Percentiles rank a stretch among this genome's conserved stretches.
phyloP scores from a whole-genome alignment of 345 rosid species.

The Erysimum cheiranthoides region DNA sequence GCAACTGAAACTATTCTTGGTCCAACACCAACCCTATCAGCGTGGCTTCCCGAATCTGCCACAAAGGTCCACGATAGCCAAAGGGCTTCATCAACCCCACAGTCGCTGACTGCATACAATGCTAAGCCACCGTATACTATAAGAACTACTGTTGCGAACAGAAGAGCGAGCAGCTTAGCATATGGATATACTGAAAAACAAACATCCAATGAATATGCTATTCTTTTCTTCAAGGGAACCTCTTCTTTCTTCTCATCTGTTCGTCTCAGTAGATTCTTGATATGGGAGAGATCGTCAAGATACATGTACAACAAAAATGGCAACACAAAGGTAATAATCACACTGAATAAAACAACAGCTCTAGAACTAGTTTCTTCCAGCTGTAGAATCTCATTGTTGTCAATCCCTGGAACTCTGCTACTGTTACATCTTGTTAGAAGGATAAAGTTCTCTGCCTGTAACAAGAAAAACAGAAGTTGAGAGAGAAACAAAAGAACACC shows the following conservation, averaged over 20 bases:
- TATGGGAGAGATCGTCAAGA: constrained; percentile 68
- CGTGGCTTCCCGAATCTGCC: constrained; percentile 92
- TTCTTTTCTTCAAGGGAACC: constrained; percentile 83
- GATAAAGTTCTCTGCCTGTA: constrained; percentile 72
- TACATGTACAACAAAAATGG: constrained; percentile 75
- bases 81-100: constrained; percentile 82
- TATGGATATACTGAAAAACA: constrained; percentile 88
- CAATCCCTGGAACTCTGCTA: constrained; percentile 45
- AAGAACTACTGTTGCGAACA: constrained; percentile 78
- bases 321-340: constrained; percentile 57
- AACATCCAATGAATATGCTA: constrained; percentile 88
- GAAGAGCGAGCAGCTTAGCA: constrained; percentile 92
- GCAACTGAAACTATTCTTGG: constrained; percentile 87
- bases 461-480: constrained; percentile 18
- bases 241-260: constrained; percentile 64
- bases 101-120: constrained; percentile 79
- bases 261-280: constrained; percentile 59
- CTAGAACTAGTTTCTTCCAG: constrained; percentile 56
- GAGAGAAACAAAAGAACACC: neutral
- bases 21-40: constrained; percentile 80
- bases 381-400: constrained; percentile 44
- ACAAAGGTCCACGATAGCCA: constrained; percentile 96
- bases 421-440: constrained; percentile 54
- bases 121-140: constrained; percentile 88
- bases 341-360: constrained; percentile 65